phyloP scores from a whole-genome alignment of 2,329 filamentous ascomycete genomes.

The Aspergillus ruber region DNA sequence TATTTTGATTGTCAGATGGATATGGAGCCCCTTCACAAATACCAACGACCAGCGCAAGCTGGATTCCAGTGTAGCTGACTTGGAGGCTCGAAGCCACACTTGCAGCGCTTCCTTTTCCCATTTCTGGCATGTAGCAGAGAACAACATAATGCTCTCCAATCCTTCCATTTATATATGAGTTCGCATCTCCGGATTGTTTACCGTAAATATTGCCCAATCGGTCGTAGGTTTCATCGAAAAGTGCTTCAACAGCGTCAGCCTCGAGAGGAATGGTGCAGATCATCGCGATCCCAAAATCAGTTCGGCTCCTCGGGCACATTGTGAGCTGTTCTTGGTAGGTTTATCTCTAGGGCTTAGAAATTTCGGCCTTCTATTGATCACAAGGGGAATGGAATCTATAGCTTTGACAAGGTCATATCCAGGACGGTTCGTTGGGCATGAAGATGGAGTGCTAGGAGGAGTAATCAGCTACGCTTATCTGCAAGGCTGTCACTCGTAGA shows the following conservation, averaged over 20 bases:
- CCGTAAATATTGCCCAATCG: too few species aligned
- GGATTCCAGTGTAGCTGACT: slow-evolving; percentile 12
- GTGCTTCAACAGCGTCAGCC: neutral
- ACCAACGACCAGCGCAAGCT: slow-evolving; percentile 14
- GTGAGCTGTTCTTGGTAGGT: too few species aligned
- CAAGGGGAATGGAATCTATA: too few species aligned
- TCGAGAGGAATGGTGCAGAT: neutral
- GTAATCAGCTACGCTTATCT: too few species aligned
- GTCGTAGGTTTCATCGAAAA: neutral
- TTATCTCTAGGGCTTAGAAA: too few species aligned
- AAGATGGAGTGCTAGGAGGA: too few species aligned
- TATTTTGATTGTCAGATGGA: too few species aligned
- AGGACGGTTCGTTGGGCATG: too few species aligned
- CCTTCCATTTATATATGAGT: slow-evolving; percentile 8
- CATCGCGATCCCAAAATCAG: neutral
- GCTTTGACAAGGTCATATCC: too few species aligned
- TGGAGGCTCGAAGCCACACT: slow-evolving; percentile 6
- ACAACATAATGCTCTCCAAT: slow-evolving; percentile 11
- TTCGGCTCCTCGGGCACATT: too few species aligned
- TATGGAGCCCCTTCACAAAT: slow-evolving; percentile 16
- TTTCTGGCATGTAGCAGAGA: slow-evolving; percentile 7
- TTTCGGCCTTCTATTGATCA: too few species aligned
- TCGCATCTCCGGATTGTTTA: slow-evolving; percentile 1
- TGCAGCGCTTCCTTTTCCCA: slow-evolving; percentile 6
- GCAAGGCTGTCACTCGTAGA: too few species aligned